These are phyloP conservation scores for Scleroderma bovista DNA, from an alignment of 768 basidiomycete genomes.

Conservation along the genomic window DNA sequence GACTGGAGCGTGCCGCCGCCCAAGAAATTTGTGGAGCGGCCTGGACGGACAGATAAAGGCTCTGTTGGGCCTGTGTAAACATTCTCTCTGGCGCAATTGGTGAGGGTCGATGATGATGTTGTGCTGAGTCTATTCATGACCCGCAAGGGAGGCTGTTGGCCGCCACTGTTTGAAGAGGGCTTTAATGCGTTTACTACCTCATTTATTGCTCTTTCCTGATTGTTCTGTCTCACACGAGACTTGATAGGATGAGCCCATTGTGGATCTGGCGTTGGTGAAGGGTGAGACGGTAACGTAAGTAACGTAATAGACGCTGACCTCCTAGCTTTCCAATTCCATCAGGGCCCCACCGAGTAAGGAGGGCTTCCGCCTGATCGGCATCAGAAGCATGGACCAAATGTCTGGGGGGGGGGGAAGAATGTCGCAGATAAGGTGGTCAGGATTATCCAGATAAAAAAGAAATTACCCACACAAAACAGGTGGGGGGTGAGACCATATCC, in stretches of 20 bases:
- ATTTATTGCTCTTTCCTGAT: slow-evolving; percentile 69
- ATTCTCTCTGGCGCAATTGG: slow-evolving; percentile 73
- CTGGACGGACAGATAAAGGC: slow-evolving; percentile 50
- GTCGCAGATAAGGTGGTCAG: slow-evolving; percentile 10
- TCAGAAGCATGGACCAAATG: slow-evolving; percentile 91
- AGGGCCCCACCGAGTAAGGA: slow-evolving; percentile 83
- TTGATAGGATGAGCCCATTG: slow-evolving; percentile 88
- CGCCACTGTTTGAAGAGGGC: slow-evolving; percentile 42
- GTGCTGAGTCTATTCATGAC: slow-evolving; percentile 78
- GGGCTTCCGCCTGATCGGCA: slow-evolving; percentile 81
- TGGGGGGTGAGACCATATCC: slow-evolving; percentile 84
- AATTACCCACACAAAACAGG: slow-evolving; percentile 79
- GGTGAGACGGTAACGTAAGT: slow-evolving; percentile 16
- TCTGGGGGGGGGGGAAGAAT: slow-evolving; percentile 41
- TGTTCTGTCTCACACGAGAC: slow-evolving; percentile 58
- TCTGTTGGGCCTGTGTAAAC: slow-evolving; percentile 40
- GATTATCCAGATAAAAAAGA: background rate
- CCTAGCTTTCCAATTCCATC: slow-evolving; percentile 86
- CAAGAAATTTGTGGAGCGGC: slow-evolving; percentile 58
- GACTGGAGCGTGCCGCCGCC: slow-evolving; percentile 52
- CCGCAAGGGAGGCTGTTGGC: slow-evolving; percentile 50
- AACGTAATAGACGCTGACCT: slow-evolving; percentile 43
- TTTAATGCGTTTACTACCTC: slow-evolving; percentile 70
- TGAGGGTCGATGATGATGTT: slow-evolving; percentile 63
- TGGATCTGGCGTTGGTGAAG: slow-evolving; percentile 54